Conservation (phyloP, 2,329 filamentous ascomycete species). For the Knoxdaviesia proteae region DNA sequence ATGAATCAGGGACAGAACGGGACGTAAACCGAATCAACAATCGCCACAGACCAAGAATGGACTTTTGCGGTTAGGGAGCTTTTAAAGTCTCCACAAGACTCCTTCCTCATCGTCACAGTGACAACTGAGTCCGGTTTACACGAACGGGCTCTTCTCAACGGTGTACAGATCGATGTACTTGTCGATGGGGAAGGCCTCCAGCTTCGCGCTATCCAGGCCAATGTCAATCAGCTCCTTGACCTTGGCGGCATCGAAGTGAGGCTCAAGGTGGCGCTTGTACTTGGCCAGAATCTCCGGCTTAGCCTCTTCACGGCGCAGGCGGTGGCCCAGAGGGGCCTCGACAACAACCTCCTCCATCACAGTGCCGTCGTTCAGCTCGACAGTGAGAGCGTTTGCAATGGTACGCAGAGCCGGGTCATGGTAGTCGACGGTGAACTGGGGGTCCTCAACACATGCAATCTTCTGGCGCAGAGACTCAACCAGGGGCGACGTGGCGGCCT, state of each 20-base stretch:
- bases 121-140: background rate
- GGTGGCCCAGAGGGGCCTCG: constrained; percentile 86
- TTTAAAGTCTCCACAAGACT: too few relatives aligned
- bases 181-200: constrained; percentile 71
- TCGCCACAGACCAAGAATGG: too few relatives aligned
- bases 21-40: too few relatives aligned
- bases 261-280: constrained; percentile 77
- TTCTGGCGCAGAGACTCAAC: constrained; percentile 82
- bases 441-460: constrained; percentile 93
- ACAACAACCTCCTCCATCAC: constrained; percentile 77
- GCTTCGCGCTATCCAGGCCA: constrained; percentile 49
- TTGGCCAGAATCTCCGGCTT: constrained; percentile 94
- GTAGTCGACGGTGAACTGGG: constrained; percentile 86
- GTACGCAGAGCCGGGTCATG: constrained; percentile 83
- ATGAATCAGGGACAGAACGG: background rate
- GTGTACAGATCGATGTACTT: constrained; percentile 78
- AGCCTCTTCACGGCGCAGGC: constrained; percentile 77
- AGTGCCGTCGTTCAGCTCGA: constrained; percentile 86
- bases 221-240: constrained; percentile 68
- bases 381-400: constrained; percentile 91
- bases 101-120: too few relatives aligned
- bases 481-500: constrained; percentile 75
- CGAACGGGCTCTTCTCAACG: constrained; percentile 26
- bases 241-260: constrained; percentile 57
- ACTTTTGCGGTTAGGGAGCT: too few relatives aligned